phyloP scores from a whole-genome alignment of 106 monocot genomes.

The Platanthera zijinensis region DNA sequence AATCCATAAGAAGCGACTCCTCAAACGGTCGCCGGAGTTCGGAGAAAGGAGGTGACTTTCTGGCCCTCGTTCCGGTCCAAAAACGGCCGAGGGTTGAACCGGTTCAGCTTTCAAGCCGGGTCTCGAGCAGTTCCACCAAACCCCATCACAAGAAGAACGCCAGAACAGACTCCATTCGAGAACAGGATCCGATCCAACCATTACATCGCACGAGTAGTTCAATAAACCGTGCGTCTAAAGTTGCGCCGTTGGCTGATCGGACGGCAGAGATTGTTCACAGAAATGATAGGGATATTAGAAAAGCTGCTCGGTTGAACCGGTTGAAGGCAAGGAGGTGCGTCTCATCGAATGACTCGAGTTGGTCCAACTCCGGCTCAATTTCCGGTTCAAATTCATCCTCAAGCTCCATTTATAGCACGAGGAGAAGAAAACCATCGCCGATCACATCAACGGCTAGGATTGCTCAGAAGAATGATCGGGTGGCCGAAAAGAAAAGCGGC shows the following conservation, averaged over 20 bases:
- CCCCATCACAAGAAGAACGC: not conserved
- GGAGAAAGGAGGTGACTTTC: constrained; percentile 3
- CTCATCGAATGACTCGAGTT: not conserved
- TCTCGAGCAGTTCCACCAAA: not conserved
- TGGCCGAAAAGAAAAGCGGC: not conserved
- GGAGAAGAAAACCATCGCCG: not conserved
- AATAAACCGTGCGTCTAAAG: not conserved
- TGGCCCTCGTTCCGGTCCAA: constrained; percentile 11
- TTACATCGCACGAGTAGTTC: not conserved
- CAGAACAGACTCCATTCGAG: not conserved
- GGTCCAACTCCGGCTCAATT: not conserved
- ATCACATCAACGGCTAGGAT: not conserved
- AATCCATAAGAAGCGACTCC: not conserved
- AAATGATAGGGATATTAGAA: not conserved
- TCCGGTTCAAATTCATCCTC: not conserved
- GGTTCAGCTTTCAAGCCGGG: not conserved
- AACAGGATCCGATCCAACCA: not conserved
- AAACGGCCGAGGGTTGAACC: constrained; percentile 9
- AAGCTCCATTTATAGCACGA: not conserved
- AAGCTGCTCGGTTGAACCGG: not conserved
- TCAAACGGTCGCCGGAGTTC: not conserved
- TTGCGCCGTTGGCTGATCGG: not conserved
- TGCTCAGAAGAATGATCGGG: not conserved
- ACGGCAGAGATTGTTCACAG: not conserved
- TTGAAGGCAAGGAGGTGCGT: not conserved